Base-by-base conservation (phyloP, 805 yeast species). In the Wickerhamiella australiensis region DNA sequence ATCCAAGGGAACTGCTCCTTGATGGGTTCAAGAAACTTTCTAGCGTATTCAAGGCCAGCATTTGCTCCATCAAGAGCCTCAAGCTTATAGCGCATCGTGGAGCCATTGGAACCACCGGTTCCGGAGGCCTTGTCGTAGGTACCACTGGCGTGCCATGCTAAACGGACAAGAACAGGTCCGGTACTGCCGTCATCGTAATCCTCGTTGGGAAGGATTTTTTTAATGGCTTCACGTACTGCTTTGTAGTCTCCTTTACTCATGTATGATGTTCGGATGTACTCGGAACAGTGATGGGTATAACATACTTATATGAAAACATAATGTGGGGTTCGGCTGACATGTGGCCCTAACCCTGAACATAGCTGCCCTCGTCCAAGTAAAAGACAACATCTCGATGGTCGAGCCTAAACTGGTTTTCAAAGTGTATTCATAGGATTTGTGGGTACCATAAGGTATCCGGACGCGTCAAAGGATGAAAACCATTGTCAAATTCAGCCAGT, bases 61-160 rank as follows among this genome's bases (percentile, higher is more conserved):
- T 69, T 69, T 47, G 71, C 72, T n/a, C 63, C 70, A 54, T 68
- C 68, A 41, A 61, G 61, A 42, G 70, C 72, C 60, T 74, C 78
- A 40, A 65, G 57, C 43, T 61, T 60, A 59, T 59, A 74, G 50
- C 77, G 61, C 78, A 76, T 74, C 20, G 80, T 75, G 43, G 77
- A 72, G 22, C 77, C 79, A 59, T 68, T 74, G 42, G 79, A 72
- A 6, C 80, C 79, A 13, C 72, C 72, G 1, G 79, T 63, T 42
- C 74, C 70, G 18, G 69, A 66, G n/a, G 65, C 62, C 55, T 68
- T 68, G 58, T 84, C 85, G 64, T 72, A 86, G 17, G 92, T 83
- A 31, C 94, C 95, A 51, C 85, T 75, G 31, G 81, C 76, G 62
- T 85, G 94, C 95, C 95, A 85, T 23, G 94, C 82, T 50, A 84